These are phyloP conservation scores for Cnidoscolus chayamansa DNA, from an alignment of 441 rosid species.

Conservation along the genomic window DNA sequence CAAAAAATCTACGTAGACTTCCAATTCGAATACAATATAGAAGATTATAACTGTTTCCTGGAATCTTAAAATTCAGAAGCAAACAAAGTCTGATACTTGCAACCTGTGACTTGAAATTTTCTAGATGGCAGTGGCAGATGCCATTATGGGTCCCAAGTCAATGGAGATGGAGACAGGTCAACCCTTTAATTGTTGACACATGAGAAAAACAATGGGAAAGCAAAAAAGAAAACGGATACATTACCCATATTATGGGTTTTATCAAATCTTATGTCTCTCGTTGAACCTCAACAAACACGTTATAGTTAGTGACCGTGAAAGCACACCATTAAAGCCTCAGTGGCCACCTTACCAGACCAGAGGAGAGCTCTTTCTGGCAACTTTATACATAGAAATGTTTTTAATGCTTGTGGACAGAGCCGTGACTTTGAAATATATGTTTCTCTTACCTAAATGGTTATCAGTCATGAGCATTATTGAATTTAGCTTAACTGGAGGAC, in stretches of 20 bases:
- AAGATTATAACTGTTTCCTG: too few relatives aligned
- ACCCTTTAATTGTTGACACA: slow-evolving; percentile 13
- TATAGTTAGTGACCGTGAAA: not conserved
- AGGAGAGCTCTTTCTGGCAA: not conserved
- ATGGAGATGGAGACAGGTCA: slow-evolving; percentile 38
- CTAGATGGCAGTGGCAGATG: not conserved
- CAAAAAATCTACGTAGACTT: too few relatives aligned
- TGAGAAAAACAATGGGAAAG: not conserved
- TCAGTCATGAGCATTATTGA: too few relatives aligned
- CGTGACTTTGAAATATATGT: slow-evolving; percentile 36
- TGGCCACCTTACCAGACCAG: not conserved
- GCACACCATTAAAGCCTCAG: not conserved
- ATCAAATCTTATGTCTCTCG: not conserved
- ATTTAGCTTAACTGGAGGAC: too few relatives aligned
- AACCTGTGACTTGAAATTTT: slow-evolving; percentile 2
- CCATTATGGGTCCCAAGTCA: slow-evolving; percentile 38
- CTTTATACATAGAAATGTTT: too few relatives aligned
- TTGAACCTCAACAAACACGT: not conserved
- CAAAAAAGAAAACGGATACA: slow-evolving; percentile 5
- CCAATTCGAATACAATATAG: too few relatives aligned
- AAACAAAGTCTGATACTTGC: not conserved
- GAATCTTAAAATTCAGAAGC: too few relatives aligned
- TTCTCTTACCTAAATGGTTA: too few relatives aligned
- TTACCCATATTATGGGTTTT: not conserved
- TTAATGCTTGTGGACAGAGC: slow-evolving; percentile 30